Evolutionary conservation across 805 yeast species (phyloP).

Genomic region (Saccharomycopsis sp.): DNA sequence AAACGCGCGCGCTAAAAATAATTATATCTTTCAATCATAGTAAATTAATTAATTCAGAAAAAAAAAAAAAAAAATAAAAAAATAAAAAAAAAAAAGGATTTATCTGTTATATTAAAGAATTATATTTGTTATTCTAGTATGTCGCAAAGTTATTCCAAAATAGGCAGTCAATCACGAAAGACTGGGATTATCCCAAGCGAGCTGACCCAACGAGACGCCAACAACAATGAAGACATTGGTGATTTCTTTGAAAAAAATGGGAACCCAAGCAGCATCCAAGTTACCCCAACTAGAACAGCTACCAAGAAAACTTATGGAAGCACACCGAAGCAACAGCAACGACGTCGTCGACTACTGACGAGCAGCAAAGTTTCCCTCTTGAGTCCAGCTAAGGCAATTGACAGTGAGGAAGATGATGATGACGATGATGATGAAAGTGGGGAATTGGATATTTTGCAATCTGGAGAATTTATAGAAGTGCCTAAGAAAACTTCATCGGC

Average conservation of each 20-base stretch:
- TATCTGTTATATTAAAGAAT: background rate
- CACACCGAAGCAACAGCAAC: background rate
- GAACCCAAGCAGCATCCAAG: slow-evolving; percentile 18
- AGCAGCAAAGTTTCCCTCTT: slow-evolving; percentile 22
- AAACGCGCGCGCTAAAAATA: no score
- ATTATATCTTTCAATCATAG: no score
- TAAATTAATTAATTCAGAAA: no score
- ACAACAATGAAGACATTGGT: slow-evolving; percentile 62
- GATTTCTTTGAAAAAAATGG: slow-evolving; percentile 56
- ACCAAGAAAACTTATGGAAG: background rate
- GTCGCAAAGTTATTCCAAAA: slow-evolving; percentile 39
- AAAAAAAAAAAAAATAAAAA: no score
- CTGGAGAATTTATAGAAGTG: no score
- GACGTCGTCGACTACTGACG: slow-evolving; percentile 10
- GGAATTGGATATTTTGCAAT: slow-evolving; percentile 22
- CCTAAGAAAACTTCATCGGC: slow-evolving; percentile 23
- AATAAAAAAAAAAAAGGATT: no score
- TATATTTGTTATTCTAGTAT: slow-evolving; percentile 20
- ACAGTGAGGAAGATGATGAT: slow-evolving; percentile 24
- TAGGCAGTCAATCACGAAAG: slow-evolving; percentile 59
- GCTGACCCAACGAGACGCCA: slow-evolving; percentile 45
- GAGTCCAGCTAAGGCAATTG: slow-evolving; percentile 21
- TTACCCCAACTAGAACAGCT: background rate
- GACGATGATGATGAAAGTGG: slow-evolving; percentile 31
- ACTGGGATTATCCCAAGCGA: slow-evolving; percentile 49